Base-by-base conservation (phyloP, 1,139 yeast genomes). In the Arxiozyma slooffiae region DNA sequence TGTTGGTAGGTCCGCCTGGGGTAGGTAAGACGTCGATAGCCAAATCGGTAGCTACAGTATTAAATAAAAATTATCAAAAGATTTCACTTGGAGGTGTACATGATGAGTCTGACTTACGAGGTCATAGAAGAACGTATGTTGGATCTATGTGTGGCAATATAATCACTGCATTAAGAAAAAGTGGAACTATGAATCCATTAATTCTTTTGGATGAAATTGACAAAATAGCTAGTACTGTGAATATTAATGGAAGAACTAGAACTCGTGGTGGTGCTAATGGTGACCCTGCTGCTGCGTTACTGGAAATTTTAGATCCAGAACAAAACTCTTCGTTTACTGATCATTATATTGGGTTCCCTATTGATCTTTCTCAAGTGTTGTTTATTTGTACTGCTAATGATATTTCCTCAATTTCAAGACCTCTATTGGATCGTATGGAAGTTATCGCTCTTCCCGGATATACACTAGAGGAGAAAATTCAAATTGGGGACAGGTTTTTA, bases 341-440 rank as follows among this genome's bases (percentile, higher is more conserved):
- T 69, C 90, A 87, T 62, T 92, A 87, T 63, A 76, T 92, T 71
- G 97, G 92, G 65, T 84, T 90, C 51, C 95, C 96, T 50, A 86
- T 92, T 51, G 97, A 92, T 67, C 75, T 92, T 53, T 88, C 97
- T n/a, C 87, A 88, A 67, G 95, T 89, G 7, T 75, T 92, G 60
- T 92, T 92, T 70, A 96, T 92, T 23, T 92, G 97, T 70, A 92
- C 98, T n/a, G 97, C 98, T 38, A 92, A 92, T 63, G 78, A 84
- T 52, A 73, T 85, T 59, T 94, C 89, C 43, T 83, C 92, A 16
- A 90, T 92, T 60, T 96, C 97, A 43, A 82, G 88, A 47, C 97
- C 98, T 11, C 75, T 92, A 59, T 75, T 92, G 58, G 98, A 92
- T 67, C 85, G 98, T 71, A 92, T 92, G 97, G 98, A 92, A 69